These are phyloP conservation scores for Pseudocohnilembus persalinus DNA, from an alignment of 169 alveolate genomes.

Conservation along the genomic window DNA sequence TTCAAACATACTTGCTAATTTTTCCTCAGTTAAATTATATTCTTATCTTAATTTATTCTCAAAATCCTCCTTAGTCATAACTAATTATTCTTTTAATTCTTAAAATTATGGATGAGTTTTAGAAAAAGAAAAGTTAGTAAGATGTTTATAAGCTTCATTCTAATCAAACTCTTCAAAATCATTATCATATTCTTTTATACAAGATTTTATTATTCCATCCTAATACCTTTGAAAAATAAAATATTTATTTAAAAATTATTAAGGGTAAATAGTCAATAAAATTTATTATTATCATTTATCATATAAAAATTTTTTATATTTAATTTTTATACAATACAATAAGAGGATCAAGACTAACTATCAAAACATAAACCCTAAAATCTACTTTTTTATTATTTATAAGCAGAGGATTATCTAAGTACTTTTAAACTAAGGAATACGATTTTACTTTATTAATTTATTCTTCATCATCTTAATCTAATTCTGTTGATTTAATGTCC, in stretches of 20 bases:
- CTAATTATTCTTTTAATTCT: background rate
- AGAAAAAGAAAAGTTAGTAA: background rate
- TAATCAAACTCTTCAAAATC: background rate
- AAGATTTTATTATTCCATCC: background rate
- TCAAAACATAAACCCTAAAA: conserved; percentile 87
- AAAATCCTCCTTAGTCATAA: background rate
- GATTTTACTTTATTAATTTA: background rate
- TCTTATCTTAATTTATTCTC: background rate
- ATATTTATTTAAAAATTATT: no score
- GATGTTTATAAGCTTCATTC: background rate
- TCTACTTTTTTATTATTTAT: conserved; percentile 91
- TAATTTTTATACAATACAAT: conserved; percentile 10
- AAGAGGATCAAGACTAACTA: conserved; percentile 70
- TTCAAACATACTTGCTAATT: background rate
- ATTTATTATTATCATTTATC: no score
- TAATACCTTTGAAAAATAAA: background rate
- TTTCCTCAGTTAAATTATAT: background rate
- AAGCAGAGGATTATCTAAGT: conserved; percentile 89
- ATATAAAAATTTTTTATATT: no score
- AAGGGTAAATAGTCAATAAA: no score
- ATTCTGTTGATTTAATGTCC: background rate
- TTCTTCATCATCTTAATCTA: background rate
- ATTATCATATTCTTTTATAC: background rate
- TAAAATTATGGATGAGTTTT: background rate
- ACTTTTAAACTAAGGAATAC: conserved; percentile 75